A percentile compares a stretch with the other conserved stretches of the same genome.
Conservation (phyloP, 2,329 filamentous ascomycete genomes). For the Neofusicoccum kwambonambiense region DNA sequence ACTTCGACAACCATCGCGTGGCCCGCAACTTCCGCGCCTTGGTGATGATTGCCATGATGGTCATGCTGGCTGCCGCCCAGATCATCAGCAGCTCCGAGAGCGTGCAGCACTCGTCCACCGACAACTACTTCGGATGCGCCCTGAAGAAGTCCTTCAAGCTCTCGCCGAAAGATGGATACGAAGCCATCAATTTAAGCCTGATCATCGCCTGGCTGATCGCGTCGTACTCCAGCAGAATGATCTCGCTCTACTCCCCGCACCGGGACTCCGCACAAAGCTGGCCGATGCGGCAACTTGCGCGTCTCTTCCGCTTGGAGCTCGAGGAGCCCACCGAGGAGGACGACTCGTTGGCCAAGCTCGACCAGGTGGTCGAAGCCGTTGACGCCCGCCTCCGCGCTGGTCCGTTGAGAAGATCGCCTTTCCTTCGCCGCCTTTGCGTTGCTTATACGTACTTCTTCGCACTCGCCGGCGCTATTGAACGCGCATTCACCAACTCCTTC, state of each 20-base stretch:
- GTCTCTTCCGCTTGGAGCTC: not conserved
- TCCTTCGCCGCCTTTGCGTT: not conserved
- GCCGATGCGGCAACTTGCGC: not conserved
- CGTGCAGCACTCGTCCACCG: not conserved
- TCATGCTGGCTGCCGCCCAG: slow-evolving; percentile 11
- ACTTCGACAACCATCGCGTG: slow-evolving; percentile 20
- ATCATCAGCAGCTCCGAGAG: slow-evolving; percentile 3
- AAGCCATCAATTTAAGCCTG: not conserved
- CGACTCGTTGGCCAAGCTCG: not conserved
- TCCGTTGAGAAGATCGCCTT: not conserved
- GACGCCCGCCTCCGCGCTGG: not conserved
- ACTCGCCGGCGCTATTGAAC: not conserved
- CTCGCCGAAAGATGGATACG: not conserved
- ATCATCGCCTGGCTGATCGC: slow-evolving; percentile 1
- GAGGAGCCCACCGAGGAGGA: not conserved
- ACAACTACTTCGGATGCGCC: not conserved
- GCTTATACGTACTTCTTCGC: not conserved
- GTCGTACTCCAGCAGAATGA: not conserved
- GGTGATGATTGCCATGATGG: slow-evolving; percentile 7
- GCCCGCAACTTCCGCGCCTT: not conserved
- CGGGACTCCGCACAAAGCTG: not conserved
- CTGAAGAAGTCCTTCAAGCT: slow-evolving; percentile 3
- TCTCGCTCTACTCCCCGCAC: not conserved
- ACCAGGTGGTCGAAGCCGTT: not conserved
- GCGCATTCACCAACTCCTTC: not conserved